Conservation (phyloP, 2,329 filamentous ascomycete species). For the Mycosphaerella arachidis region DNA sequence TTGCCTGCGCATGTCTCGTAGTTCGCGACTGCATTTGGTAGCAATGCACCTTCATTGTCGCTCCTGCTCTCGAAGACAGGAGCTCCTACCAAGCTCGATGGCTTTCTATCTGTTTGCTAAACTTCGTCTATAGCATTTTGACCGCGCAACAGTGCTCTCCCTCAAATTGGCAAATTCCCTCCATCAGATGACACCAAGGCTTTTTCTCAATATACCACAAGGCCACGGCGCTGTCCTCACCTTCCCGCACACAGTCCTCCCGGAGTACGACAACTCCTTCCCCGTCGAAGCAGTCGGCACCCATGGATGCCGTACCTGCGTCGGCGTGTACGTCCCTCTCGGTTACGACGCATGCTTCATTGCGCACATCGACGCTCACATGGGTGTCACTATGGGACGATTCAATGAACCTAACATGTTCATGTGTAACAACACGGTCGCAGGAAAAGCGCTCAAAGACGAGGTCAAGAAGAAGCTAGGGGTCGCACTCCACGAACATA, state of each 20-base stretch:
- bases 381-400: not conserved
- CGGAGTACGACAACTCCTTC: not conserved
- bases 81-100: too few species aligned
- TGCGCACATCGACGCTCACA: constrained; percentile 9
- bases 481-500: not conserved
- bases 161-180: too few species aligned
- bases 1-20: too few species aligned
- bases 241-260: not conserved
- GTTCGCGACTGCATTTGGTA: too few species aligned
- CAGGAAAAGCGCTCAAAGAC: not conserved
- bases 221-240: not conserved
- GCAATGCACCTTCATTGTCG: too few species aligned
- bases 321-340: constrained; percentile 9
- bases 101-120: too few species aligned
- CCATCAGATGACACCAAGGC: not conserved
- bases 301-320: constrained; percentile 1
- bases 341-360: constrained; percentile 4
- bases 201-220: not conserved
- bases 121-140: too few species aligned
- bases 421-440: not conserved
- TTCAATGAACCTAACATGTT: not conserved
- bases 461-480: not conserved
- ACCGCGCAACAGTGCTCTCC: too few species aligned
- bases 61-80: too few species aligned
- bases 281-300: constrained; percentile 1